A percentile compares a stretch with the other conserved stretches of the same genome.
Conservation (phyloP, 768 basidiomycete genomes). For the Obba rivulosa region DNA sequence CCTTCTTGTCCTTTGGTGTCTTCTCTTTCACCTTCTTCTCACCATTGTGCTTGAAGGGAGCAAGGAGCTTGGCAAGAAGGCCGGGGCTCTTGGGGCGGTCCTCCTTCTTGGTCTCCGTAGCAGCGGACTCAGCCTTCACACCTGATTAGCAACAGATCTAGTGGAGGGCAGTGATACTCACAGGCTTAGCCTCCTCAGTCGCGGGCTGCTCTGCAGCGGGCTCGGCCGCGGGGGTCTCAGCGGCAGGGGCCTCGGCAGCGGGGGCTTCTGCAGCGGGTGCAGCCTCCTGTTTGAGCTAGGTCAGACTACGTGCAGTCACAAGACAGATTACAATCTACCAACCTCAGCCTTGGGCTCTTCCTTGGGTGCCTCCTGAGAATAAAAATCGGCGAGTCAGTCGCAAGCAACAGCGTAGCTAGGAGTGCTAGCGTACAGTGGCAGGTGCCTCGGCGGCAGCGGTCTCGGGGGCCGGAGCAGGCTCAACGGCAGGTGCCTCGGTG, state of each 20-base stretch:
- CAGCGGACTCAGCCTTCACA: constrained; percentile 40
- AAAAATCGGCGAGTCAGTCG: constrained; percentile 4
- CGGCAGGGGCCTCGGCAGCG: constrained; percentile 23
- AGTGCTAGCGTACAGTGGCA: constrained; percentile 27
- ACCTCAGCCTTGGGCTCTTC: constrained; percentile 38
- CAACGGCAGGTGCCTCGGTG: constrained; percentile 36
- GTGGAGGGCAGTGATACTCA: constrained; percentile 15
- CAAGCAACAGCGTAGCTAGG: not conserved
- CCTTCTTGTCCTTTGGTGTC: constrained; percentile 56
- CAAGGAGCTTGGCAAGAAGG: constrained; percentile 72
- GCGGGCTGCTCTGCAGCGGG: constrained; percentile 31
- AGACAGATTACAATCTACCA: constrained; percentile 6
- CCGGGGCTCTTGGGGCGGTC: constrained; percentile 78
- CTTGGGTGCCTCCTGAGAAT: constrained; percentile 34
- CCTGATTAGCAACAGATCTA: not conserved
- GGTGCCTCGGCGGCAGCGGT: constrained; percentile 36
- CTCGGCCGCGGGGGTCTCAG: constrained; percentile 28
- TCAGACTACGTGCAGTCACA: not conserved
- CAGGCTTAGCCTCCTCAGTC: constrained; percentile 40
- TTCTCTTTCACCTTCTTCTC: constrained; percentile 66
- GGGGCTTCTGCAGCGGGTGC: constrained; percentile 25
- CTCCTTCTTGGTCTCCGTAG: constrained; percentile 57
- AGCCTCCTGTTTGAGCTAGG: constrained; percentile 28
- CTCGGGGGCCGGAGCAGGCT: constrained; percentile 29
- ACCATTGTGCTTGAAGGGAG: constrained; percentile 60